Conservation (phyloP, 192 early-diverging fungal genomes). For the Lobosporangium transversale region DNA sequence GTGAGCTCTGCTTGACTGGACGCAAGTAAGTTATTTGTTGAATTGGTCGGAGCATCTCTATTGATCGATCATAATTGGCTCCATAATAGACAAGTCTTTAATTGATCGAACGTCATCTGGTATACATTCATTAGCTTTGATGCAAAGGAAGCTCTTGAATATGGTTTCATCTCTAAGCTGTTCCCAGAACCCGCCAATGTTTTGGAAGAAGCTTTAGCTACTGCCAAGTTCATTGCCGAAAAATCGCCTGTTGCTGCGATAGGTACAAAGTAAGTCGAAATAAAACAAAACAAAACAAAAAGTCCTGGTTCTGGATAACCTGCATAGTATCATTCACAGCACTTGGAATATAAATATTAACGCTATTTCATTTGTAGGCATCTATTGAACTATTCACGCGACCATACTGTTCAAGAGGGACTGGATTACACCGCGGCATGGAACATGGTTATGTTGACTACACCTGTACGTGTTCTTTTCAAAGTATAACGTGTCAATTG, state of each 20-base stretch:
- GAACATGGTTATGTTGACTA: constrained; percentile 87
- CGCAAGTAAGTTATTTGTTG: constrained; percentile 62
- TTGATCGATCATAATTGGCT: too few relatives aligned
- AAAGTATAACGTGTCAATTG: neutral
- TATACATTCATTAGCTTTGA: constrained; percentile 55
- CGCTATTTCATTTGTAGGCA: constrained; percentile 67
- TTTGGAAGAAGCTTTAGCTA: constrained; percentile 68
- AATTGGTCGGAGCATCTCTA: too few relatives aligned
- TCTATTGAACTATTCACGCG: constrained; percentile 89
- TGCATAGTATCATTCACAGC: too few relatives aligned
- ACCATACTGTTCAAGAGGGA: constrained; percentile 91
- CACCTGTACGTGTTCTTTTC: constrained; percentile 57
- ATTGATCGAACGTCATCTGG: too few relatives aligned
- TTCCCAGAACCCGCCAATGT: constrained; percentile 19
- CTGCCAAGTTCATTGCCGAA: constrained; percentile 78
- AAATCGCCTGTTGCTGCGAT: constrained; percentile 90
- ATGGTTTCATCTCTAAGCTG: constrained; percentile 61
- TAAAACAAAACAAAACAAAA: too few relatives aligned
- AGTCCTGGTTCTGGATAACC: too few relatives aligned
- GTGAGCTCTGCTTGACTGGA: constrained; percentile 90
- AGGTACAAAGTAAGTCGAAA: constrained; percentile 81
- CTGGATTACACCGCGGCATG: constrained; percentile 88
- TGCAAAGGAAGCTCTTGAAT: constrained; percentile 67
- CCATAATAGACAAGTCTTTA: too few relatives aligned
- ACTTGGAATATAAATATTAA: too few relatives aligned